These are phyloP conservation scores for Cokeromyces recurvatus DNA, from an alignment of 371 early-diverging fungal species.

Conservation along the genomic window DNA sequence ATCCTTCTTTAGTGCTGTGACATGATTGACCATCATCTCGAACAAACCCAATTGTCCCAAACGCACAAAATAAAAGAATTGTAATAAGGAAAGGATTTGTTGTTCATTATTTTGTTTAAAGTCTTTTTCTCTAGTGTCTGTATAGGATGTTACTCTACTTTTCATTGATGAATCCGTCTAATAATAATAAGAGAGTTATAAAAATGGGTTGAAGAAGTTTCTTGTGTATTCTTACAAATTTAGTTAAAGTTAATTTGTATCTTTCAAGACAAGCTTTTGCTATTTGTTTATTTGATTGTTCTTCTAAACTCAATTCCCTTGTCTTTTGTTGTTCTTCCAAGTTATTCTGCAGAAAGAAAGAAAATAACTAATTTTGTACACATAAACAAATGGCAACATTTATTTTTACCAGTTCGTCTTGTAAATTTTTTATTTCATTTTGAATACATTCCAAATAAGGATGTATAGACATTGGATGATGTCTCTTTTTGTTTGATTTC, in stretches of 20 bases:
- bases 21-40: conserved; percentile 15
- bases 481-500: too few species aligned
- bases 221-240: conserved; percentile 4
- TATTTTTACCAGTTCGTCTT: conserved; percentile 23
- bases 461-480: too few species aligned
- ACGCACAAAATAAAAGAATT: conserved; percentile 35
- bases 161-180: conserved; percentile 1
- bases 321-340: conserved; percentile 4
- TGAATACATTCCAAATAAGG: conserved; percentile 23
- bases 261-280: conserved; percentile 4
- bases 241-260: conserved; percentile 1
- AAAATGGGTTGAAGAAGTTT: background rate
- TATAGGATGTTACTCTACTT: conserved; percentile 1
- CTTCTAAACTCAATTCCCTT: conserved; percentile 7
- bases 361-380: too few species aligned
- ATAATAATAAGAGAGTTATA: background rate
- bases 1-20: too few species aligned
- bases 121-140: conserved; percentile 1
- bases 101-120: too few species aligned
- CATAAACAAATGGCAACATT: too few species aligned
- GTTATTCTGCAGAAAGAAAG: background rate
- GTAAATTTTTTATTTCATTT: conserved; percentile 15
- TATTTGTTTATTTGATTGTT: background rate
- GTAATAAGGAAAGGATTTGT: conserved; percentile 25
- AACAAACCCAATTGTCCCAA: conserved; percentile 35